phyloP scores from a whole-genome alignment of 768 basidiomycete species.

The Boletus edulis region DNA sequence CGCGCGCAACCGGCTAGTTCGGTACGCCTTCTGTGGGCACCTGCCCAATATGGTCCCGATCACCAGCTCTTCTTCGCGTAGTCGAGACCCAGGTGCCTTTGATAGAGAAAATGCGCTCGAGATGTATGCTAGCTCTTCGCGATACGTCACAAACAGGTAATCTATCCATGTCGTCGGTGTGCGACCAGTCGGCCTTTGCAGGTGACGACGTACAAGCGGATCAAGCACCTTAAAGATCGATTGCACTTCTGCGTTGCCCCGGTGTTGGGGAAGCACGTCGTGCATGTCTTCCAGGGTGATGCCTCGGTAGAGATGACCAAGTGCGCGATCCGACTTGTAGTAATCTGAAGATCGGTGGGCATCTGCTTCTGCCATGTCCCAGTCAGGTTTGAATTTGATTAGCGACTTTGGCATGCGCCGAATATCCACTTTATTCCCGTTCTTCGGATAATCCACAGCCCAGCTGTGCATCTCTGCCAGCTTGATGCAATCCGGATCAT shows the following conservation, averaged over 20 bases:
- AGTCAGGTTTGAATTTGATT: constrained; percentile 72
- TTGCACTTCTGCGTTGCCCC: neutral
- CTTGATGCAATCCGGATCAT: constrained; percentile 50
- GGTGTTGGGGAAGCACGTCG: neutral
- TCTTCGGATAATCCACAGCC: constrained; percentile 79
- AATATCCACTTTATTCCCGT: constrained; percentile 61
- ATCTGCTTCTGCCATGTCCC: neutral
- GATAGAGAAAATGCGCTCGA: neutral
- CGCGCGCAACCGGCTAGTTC: neutral
- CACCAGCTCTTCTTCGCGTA: neutral
- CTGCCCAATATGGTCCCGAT: neutral
- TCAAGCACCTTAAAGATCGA: neutral
- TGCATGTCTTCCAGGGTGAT: neutral
- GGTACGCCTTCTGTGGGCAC: neutral
- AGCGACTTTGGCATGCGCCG: constrained; percentile 48
- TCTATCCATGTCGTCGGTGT: neutral
- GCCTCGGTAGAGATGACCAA: neutral
- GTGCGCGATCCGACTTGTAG: neutral
- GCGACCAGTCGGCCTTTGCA: neutral
- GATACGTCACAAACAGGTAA: neutral
- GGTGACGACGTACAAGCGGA: neutral
- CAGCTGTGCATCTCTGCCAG: constrained; percentile 55
- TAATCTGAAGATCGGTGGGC: neutral
- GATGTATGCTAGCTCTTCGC: constrained; percentile 1
- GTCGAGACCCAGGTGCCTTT: neutral